phyloP scores from a whole-genome alignment of 768 basidiomycete species.

The Tephrocybe sp. region DNA sequence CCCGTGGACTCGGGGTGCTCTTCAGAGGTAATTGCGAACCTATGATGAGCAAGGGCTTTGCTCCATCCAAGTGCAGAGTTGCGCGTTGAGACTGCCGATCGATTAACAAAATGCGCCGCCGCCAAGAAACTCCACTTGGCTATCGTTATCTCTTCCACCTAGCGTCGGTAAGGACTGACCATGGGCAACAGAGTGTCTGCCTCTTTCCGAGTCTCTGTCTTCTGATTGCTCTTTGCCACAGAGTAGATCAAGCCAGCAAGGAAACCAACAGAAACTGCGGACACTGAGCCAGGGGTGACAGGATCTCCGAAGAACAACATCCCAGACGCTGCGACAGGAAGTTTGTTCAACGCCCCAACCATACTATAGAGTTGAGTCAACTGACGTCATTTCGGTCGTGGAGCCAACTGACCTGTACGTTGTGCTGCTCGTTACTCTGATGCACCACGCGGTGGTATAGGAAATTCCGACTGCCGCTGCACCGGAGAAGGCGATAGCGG shows the following conservation, averaged over 20 bases:
- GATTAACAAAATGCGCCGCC: no score
- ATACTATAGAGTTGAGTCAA: constrained; percentile 53
- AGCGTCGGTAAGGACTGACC: constrained; percentile 14
- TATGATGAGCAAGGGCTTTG: no score
- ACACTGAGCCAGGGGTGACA: constrained; percentile 85
- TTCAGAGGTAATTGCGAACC: not conserved
- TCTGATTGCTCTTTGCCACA: constrained; percentile 92
- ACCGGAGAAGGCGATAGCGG: constrained; percentile 94
- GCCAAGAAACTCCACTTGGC: no score
- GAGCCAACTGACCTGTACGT: constrained; percentile 78
- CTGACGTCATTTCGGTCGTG: not conserved
- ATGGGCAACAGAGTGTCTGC: constrained; percentile 59
- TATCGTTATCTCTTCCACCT: not conserved
- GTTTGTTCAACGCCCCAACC: constrained; percentile 96
- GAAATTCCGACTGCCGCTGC: constrained; percentile 97
- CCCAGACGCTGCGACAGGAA: constrained; percentile 98
- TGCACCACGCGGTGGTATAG: constrained; percentile 98
- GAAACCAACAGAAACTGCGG: constrained; percentile 86
- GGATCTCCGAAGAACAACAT: constrained; percentile 96
- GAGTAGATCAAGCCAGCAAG: constrained; percentile 92
- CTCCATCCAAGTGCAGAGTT: no score
- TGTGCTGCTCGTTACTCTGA: constrained; percentile 93
- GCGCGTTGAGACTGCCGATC: no score
- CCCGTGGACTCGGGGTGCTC: not conserved
- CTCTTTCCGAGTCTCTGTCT: constrained; percentile 58